Base-by-base conservation (phyloP, 257 asterid genomes). In the Gentiana straminea region DNA sequence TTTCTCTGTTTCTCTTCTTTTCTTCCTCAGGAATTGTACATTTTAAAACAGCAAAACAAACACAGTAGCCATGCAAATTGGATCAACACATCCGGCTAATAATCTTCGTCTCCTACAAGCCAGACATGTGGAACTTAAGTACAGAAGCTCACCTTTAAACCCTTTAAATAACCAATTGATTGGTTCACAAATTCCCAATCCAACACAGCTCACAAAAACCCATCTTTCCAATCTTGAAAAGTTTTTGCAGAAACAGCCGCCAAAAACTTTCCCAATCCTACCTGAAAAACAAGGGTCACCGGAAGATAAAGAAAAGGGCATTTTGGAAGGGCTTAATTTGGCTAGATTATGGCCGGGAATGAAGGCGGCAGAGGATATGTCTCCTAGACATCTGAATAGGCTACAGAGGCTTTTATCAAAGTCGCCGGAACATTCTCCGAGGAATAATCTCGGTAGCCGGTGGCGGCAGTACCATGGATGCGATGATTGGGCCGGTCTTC, bases 311-410 rank as follows among this genome's bases (percentile, higher is more conserved):
- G 58, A 70, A 2, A 64, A 75, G 39, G 79, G 79, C 1, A 35
- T 81, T 41, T 12, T 89, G 7, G 84, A 76, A 36, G 73, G 82
- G 4, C 68, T 86, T 15, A 75, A 43, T 46, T 36, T 86, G 63
- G 12, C 70, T 5, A 33, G 85, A 43, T 60, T 79, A 0, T 89
- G 97, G 97, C 94, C 91, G 43, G 94, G 80, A 38, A 75, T 69
- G 90, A 89, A 86, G 61, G 83, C 88, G 3, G 85, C 94, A 2
- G 97, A 86, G 68, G 97, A 89, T 45, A 84, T 84, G 93, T 89
- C 97, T 0, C 97, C 97, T 4, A 77, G 94, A 15, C 66, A 86
- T 59, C 33, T 86, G 64, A 84, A 82, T 67, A 71, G 84, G 51
- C 69, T 89, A 0, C 75, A 84, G 53, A 74, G 96, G 41, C 86